Evolutionary conservation across 106 monocot species (phyloP).

Genomic region (Dioscorea dumetorum): DNA sequence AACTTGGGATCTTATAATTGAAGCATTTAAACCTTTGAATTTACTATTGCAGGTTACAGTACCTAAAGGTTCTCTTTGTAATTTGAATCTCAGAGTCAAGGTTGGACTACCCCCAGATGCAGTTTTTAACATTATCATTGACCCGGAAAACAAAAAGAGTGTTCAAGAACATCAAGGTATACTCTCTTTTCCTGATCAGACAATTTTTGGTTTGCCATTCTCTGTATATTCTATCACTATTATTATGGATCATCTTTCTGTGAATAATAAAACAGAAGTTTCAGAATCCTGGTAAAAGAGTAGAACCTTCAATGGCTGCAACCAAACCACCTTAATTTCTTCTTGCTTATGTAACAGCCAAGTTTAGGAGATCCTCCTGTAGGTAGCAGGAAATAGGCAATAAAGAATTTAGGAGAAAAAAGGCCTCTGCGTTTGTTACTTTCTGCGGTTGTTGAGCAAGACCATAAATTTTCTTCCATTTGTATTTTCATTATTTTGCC

Average conservation of each 20-base stretch:
- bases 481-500: no score
- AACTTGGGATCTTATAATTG: background rate
- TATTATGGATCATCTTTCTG: background rate
- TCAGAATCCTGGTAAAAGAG: background rate
- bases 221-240: background rate
- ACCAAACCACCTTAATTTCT: no score
- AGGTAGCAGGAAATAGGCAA: no score
- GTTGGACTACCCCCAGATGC: conserved; percentile 96
- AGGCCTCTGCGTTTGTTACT: no score
- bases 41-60: conserved; percentile 59
- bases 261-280: background rate
- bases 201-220: background rate
- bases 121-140: conserved; percentile 77
- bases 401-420: no score
- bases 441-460: no score
- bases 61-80: conserved; percentile 92
- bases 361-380: no score
- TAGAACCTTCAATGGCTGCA: background rate
- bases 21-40: background rate
- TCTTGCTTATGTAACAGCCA: no score
- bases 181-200: background rate
- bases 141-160: conserved; percentile 88
- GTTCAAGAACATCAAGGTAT: conserved; percentile 97
- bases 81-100: conserved; percentile 63
- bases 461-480: no score